phyloP scores from a whole-genome alignment of 768 basidiomycete genomes.

The Boletales sp. region DNA sequence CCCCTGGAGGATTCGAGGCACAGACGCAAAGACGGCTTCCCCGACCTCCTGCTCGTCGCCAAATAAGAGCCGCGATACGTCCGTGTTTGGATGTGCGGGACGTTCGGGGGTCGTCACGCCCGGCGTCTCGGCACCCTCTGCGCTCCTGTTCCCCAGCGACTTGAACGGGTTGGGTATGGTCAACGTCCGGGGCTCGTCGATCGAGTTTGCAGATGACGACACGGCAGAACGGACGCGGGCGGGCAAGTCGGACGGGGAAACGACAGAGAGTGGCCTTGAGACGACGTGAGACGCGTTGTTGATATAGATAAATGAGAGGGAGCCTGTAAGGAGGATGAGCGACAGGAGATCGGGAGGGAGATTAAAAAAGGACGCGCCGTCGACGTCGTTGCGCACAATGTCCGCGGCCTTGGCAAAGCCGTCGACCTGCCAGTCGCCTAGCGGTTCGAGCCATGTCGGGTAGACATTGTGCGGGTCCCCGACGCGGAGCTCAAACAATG shows the following conservation, averaged over 20 bases:
- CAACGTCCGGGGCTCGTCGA: conserved; percentile 29
- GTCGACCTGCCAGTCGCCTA: conserved; percentile 55
- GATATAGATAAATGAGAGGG: conserved; percentile 34
- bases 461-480: conserved; percentile 18
- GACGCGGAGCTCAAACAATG: conserved; percentile 25
- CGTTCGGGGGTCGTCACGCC: conserved; percentile 21
- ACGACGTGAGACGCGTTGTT: conserved; percentile 43
- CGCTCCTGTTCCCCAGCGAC: conserved; percentile 44
- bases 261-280: conserved; percentile 37
- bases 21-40: conserved; percentile 14
- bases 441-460: conserved; percentile 35
- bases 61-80: conserved; percentile 22
- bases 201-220: conserved; percentile 19
- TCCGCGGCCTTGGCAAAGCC: conserved; percentile 45
- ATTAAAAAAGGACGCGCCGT: conserved; percentile 37
- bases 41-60: conserved; percentile 22
- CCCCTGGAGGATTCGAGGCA: conserved; percentile 9
- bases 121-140: conserved; percentile 39
- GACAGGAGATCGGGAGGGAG: not conserved
- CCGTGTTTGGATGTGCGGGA: conserved; percentile 25
- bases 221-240: conserved; percentile 11
- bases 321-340: conserved; percentile 18
- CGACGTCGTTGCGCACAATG: conserved; percentile 40
- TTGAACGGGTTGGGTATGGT: conserved; percentile 67
- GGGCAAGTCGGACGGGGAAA: conserved; percentile 18